These are phyloP conservation scores for Talaromyces sp. DNA, from an alignment of 2,329 filamentous ascomycete species.

Conservation along the genomic window DNA sequence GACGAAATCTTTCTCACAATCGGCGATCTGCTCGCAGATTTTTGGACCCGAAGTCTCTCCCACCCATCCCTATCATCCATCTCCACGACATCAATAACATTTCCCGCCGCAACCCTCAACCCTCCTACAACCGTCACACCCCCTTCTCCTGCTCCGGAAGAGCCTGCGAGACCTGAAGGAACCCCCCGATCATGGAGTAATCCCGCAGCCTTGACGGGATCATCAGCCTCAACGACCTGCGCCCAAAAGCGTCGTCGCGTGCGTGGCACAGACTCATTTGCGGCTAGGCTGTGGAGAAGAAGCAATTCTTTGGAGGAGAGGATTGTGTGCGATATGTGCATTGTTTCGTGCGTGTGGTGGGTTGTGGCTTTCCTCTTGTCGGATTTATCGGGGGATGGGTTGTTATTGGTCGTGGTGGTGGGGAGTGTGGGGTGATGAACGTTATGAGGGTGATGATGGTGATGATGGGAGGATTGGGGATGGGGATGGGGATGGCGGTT, in stretches of 20 bases:
- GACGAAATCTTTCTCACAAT: background rate
- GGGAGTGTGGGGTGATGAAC: background rate
- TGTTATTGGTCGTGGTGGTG: background rate
- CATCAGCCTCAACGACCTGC: slow-evolving; percentile 32
- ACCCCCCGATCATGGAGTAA: background rate
- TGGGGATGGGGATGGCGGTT: background rate
- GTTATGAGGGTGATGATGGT: background rate
- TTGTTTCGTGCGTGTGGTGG: slow-evolving; percentile 29
- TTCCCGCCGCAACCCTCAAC: background rate
- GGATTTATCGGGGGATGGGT: slow-evolving; percentile 12
- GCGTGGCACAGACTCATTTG: slow-evolving; percentile 37
- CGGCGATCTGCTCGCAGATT: background rate
- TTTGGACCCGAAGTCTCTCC: background rate
- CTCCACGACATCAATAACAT: slow-evolving; percentile 13
- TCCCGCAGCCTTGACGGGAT: slow-evolving; percentile 18
- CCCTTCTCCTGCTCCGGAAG: background rate
- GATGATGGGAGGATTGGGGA: slow-evolving; percentile 10
- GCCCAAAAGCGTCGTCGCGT: slow-evolving; percentile 36
- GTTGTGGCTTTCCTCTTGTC: background rate
- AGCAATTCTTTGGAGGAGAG: slow-evolving; percentile 40
- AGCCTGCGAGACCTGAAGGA: too few relatives aligned
- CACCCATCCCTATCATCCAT: slow-evolving; percentile 8
- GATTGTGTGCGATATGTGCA: slow-evolving; percentile 38
- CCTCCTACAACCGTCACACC: background rate
- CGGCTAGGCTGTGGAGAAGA: slow-evolving; percentile 38